A percentile compares a stretch with the other conserved stretches of the same genome.
These are phyloP conservation scores for Brassica incana DNA, from an alignment of 345 rosid species.

Conservation along the genomic window DNA sequence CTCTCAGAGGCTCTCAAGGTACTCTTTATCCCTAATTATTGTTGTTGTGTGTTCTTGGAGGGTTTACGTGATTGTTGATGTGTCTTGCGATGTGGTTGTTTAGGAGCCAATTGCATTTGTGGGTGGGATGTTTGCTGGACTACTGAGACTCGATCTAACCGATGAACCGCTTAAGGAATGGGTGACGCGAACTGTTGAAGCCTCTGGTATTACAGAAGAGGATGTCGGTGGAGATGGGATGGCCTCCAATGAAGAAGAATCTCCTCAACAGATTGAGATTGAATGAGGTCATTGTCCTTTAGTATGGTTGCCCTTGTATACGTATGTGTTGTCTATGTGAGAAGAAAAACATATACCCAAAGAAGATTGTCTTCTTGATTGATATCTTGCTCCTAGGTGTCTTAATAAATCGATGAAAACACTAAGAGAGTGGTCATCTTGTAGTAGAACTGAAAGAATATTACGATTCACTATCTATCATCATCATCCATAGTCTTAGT, in stretches of 20 bases:
- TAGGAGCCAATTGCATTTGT: constrained; percentile 45
- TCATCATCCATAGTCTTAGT: not conserved
- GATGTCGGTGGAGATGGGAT: constrained; percentile 33
- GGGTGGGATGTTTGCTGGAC: constrained; percentile 46
- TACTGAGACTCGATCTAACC: constrained; percentile 38
- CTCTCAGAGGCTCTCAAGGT: constrained; percentile 44
- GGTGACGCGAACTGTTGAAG: constrained; percentile 43
- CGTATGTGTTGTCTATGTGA: constrained; percentile 1
- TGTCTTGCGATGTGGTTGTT: constrained; percentile 11
- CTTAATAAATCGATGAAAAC: not conserved
- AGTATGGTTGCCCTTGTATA: not conserved
- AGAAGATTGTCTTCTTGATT: not conserved
- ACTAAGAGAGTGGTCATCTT: not conserved
- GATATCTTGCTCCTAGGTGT: not conserved
- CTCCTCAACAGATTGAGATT: constrained; percentile 44
- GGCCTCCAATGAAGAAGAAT: constrained; percentile 20
- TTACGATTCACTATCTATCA: not conserved
- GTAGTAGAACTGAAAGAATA: not conserved
- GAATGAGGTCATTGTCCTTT: constrained; percentile 17
- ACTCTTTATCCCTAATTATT: not conserved
- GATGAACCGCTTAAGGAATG: constrained; percentile 43
- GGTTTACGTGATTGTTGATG: not conserved
- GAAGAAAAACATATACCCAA: not conserved
- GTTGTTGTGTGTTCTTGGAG: constrained; percentile 6
- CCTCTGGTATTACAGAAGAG: constrained; percentile 36